phyloP scores from a whole-genome alignment of 805 yeast genomes.

The Hanseniaspora clermontiae region DNA sequence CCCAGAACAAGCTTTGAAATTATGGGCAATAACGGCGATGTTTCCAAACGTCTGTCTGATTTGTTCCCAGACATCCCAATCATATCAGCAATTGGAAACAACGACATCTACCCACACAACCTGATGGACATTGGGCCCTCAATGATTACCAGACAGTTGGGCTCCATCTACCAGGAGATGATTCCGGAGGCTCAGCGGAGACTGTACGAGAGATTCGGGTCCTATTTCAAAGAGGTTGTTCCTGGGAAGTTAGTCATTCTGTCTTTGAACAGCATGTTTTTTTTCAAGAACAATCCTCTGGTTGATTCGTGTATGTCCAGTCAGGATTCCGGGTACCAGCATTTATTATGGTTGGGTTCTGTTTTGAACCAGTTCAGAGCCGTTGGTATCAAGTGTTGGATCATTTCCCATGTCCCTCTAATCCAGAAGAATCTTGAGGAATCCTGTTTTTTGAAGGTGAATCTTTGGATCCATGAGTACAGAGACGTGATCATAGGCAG shows the following conservation, averaged over 20 bases:
- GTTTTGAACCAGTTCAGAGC: conserved; percentile 60
- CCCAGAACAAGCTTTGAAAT: conserved; percentile 69
- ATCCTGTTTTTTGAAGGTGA: conserved; percentile 60
- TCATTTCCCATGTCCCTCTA: conserved; percentile 83
- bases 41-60: conserved; percentile 20
- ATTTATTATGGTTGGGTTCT: conserved; percentile 66
- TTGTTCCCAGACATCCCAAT: conserved; percentile 29
- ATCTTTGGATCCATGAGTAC: conserved; percentile 73
- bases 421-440: conserved; percentile 62
- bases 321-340: conserved; percentile 68
- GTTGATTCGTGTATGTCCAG: conserved; percentile 65
- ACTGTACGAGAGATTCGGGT: conserved; percentile 61
- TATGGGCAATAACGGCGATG: conserved; percentile 50
- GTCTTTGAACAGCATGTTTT: conserved; percentile 64
- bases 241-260: conserved; percentile 67
- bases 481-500: conserved; percentile 77
- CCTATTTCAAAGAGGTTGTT: conserved; percentile 63
- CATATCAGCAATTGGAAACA: conserved; percentile 70
- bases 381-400: conserved; percentile 73
- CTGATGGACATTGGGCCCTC: conserved; percentile 79
- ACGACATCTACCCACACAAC: conserved; percentile 83
- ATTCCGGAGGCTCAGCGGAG: conserved; percentile 70
- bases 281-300: conserved; percentile 65
- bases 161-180: conserved; percentile 57
- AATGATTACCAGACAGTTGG: conserved; percentile 68